Conservation (phyloP, 257 asterid species). For the Echites panduratus region DNA sequence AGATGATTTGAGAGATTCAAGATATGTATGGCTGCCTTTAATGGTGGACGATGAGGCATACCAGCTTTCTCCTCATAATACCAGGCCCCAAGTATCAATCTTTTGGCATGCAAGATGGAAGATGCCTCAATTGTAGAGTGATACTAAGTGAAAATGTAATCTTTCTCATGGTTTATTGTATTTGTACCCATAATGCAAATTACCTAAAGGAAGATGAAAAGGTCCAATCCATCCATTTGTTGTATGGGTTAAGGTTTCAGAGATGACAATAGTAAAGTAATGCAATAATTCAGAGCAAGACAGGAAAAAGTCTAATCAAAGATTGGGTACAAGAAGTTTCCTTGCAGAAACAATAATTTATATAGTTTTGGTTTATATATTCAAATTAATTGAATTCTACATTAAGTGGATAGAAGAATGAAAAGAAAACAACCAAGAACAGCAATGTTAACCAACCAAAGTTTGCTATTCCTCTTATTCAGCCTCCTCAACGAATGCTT, state of each 20-base stretch:
- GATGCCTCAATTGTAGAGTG: conserved; percentile 19
- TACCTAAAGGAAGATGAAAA: not conserved
- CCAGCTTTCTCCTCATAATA: conserved; percentile 19
- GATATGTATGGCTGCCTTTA: conserved; percentile 77
- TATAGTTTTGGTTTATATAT: conserved; percentile 20
- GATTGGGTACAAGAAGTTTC: not conserved
- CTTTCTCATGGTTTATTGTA: not conserved
- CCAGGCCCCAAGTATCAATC: conserved; percentile 54
- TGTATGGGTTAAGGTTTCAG: not conserved
- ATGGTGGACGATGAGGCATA: conserved; percentile 36
- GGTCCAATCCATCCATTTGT: not conserved
- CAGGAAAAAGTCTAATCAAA: not conserved
- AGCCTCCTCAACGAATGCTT: conserved; percentile 59
- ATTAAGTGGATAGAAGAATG: conserved; percentile 24
- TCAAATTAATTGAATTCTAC: conserved; percentile 33
- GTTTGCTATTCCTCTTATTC: conserved; percentile 27
- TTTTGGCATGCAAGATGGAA: conserved; percentile 74
- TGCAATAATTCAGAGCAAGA: not conserved
- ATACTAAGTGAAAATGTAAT: not conserved
- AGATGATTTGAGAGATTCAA: conserved; percentile 48
- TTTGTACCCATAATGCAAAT: not conserved
- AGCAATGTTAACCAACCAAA: conserved; percentile 17
- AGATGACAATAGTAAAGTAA: not conserved
- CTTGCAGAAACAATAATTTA: conserved; percentile 1
- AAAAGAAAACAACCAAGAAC: conserved; percentile 22